Evolutionary conservation across 2,329 filamentous ascomycete species (phyloP).

Genomic region (Fusarium albidum): DNA sequence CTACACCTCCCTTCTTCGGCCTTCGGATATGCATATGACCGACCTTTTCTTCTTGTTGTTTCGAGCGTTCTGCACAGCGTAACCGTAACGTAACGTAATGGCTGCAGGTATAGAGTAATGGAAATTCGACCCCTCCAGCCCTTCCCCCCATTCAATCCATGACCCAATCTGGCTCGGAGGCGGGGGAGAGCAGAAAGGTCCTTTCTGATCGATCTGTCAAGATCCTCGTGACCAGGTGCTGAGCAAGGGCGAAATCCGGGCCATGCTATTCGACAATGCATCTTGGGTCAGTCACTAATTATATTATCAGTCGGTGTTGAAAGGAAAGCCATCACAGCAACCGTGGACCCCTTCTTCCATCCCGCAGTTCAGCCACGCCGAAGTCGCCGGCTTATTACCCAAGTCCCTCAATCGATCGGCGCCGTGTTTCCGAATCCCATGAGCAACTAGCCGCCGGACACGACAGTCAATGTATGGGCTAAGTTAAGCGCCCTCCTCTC

Average conservation of each 20-base stretch:
- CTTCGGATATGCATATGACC: constrained; percentile 14
- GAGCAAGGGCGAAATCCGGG: constrained; percentile 22
- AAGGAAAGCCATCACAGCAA: constrained; percentile 9
- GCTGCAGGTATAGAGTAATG: constrained; percentile 38
- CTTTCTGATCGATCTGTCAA: constrained; percentile 25
- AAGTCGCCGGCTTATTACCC: constrained; percentile 29
- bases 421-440: constrained; percentile 5
- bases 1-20: no score
- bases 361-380: constrained; percentile 6
- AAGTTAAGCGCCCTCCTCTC: neutral
- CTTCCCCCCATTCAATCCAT: constrained; percentile 33
- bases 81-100: constrained; percentile 36
- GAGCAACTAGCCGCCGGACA: constrained; percentile 10
- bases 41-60: constrained; percentile 4
- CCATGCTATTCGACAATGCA: constrained; percentile 36
- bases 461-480: constrained; percentile 2
- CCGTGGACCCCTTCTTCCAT: neutral
- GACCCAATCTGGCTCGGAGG: constrained; percentile 22
- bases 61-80: constrained; percentile 2
- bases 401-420: constrained; percentile 19
- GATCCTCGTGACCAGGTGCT: constrained; percentile 30
- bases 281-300: constrained; percentile 9
- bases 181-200: constrained; percentile 17
- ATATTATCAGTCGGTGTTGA: no score
- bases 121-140: no score